A percentile compares a stretch with the other conserved stretches of the same genome.
Conservation (phyloP, 257 asterid species). For the Lavandula angustifolia region DNA sequence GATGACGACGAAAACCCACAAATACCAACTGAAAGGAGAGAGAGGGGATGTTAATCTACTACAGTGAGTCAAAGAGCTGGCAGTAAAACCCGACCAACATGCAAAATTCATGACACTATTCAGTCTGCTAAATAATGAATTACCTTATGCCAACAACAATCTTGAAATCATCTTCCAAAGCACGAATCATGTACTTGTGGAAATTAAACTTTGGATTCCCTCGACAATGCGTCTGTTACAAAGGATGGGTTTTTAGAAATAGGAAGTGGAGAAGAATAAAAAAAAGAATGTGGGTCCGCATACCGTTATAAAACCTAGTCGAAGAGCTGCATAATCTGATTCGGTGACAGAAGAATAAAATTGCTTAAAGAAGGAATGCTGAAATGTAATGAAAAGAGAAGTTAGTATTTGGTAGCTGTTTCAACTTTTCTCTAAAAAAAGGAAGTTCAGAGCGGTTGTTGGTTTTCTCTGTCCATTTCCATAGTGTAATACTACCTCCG, state of each 20-base stretch:
- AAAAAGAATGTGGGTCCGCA: background rate
- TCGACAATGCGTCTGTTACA: constrained; percentile 77
- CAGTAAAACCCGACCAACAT: constrained; percentile 2
- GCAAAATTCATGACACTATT: constrained; percentile 20
- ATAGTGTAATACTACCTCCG: background rate
- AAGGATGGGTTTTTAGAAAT: constrained; percentile 27
- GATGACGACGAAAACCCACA: constrained; percentile 87
- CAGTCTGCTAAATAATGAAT: constrained; percentile 30
- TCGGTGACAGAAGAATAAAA: constrained; percentile 91
- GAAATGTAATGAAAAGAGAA: constrained; percentile 36
- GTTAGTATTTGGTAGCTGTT: background rate
- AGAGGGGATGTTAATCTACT: constrained; percentile 20
- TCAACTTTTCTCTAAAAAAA: background rate
- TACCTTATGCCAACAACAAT: constrained; percentile 95
- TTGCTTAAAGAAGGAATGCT: constrained; percentile 92
- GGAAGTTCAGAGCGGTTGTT: background rate
- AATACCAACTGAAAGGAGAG: constrained; percentile 81
- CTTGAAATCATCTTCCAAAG: constrained; percentile 93
- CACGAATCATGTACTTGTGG: constrained; percentile 97
- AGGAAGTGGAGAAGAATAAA: constrained; percentile 23
- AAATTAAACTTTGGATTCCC: constrained; percentile 90
- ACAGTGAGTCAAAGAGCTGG: too few relatives aligned
- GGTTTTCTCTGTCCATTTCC: background rate
- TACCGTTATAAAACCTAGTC: constrained; percentile 91
- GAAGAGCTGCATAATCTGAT: constrained; percentile 81